These are phyloP conservation scores for Hydrangea macrophylla DNA, from an alignment of 148 eudicot genomes.

Conservation along the genomic window DNA sequence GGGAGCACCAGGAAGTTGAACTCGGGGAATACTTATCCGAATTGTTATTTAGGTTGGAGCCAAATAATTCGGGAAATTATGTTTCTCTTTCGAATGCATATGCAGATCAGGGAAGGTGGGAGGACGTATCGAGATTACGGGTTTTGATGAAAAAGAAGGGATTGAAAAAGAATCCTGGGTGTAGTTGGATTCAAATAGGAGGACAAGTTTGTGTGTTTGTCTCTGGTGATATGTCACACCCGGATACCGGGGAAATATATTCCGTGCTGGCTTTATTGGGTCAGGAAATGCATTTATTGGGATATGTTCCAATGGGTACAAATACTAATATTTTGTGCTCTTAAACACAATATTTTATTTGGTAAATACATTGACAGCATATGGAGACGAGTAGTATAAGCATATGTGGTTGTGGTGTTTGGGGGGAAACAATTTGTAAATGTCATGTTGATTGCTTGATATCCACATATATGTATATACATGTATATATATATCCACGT, in stretches of 20 bases:
- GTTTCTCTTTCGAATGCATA: conserved; percentile 37
- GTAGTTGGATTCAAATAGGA: conserved; percentile 53
- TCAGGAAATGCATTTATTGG: conserved; percentile 25
- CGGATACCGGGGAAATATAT: conserved; percentile 29
- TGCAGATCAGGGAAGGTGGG: conserved; percentile 44
- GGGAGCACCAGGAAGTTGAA: conserved; percentile 31
- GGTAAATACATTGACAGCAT: neutral
- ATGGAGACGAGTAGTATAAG: neutral
- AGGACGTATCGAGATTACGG: conserved; percentile 32
- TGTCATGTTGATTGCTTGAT: no score
- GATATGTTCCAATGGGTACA: neutral
- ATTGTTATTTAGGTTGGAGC: conserved; percentile 25
- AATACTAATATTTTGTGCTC: neutral
- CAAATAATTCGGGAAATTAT: conserved; percentile 34
- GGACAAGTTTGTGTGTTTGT: conserved; percentile 38
- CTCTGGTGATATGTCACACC: conserved; percentile 41
- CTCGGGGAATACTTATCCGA: conserved; percentile 26
- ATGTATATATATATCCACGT: no score
- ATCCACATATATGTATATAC: no score
- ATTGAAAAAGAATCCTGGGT: conserved; percentile 35
- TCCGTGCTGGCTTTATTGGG: conserved; percentile 28
- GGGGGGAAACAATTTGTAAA: no score
- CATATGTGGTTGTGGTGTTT: neutral
- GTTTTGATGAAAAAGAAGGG: conserved; percentile 33
- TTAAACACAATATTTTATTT: neutral